phyloP scores from a whole-genome alignment of 108 stramenopile genomes.

The Discostella stelligeroides region DNA sequence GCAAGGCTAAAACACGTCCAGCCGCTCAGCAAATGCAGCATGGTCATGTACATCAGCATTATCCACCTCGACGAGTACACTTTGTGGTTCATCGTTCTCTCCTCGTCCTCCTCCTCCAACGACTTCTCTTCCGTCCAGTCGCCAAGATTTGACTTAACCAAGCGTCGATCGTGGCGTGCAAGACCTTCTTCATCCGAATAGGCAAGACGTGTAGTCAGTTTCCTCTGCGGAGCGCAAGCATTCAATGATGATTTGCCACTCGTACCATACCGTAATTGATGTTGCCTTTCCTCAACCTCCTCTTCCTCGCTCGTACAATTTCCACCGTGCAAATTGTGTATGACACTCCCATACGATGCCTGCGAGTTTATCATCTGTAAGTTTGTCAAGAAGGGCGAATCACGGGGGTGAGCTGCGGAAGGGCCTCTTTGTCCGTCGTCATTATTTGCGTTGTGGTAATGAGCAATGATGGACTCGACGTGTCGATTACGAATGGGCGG shows the following conservation, averaged over 20 bases:
- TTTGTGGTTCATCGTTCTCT: constrained; percentile 18
- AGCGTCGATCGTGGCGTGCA: neutral
- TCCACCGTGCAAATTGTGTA: neutral
- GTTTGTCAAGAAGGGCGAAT: constrained; percentile 5
- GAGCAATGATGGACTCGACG: constrained; percentile 1
- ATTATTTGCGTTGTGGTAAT: constrained; percentile 19
- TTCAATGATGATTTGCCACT: no score
- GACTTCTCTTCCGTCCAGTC: neutral
- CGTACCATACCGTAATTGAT: constrained; percentile 5
- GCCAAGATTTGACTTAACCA: neutral
- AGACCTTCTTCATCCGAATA: constrained; percentile 27
- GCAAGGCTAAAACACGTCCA: constrained; percentile 84
- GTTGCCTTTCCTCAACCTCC: neutral
- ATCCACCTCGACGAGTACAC: constrained; percentile 80
- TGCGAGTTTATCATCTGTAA: neutral
- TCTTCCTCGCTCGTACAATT: no score
- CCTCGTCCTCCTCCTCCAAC: constrained; percentile 1
- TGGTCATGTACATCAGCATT: constrained; percentile 80
- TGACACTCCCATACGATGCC: neutral
- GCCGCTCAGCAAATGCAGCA: constrained; percentile 69
- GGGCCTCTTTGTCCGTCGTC: no score
- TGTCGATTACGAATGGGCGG: constrained; percentile 9
- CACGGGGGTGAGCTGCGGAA: constrained; percentile 11
- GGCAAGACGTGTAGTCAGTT: constrained; percentile 7
- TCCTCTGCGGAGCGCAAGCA: no score